A percentile compares a stretch with the other conserved stretches of the same genome.
These are phyloP conservation scores for Coemansia sp. DNA, from an alignment of 192 early-diverging fungal genomes.

Conservation along the genomic window DNA sequence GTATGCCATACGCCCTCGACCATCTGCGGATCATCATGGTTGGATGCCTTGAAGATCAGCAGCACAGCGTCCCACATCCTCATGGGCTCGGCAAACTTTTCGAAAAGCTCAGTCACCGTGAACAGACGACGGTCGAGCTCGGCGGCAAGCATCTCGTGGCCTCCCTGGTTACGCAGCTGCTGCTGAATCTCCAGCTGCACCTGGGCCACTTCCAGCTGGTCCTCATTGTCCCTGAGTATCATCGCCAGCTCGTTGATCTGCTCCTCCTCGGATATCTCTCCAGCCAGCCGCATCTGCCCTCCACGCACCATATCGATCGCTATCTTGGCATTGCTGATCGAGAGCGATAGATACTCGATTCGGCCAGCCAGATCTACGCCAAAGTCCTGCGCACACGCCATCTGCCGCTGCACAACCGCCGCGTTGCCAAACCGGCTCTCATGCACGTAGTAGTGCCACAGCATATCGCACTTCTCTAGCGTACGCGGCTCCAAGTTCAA, in stretches of 20 bases:
- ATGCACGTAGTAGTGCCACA: slow-evolving; percentile 69
- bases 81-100: slow-evolving; percentile 55
- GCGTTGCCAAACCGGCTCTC: slow-evolving; percentile 57
- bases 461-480: slow-evolving; percentile 55
- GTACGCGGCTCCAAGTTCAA: slow-evolving; percentile 55
- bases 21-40: slow-evolving; percentile 48
- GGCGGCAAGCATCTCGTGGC: slow-evolving; percentile 11
- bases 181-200: slow-evolving; percentile 56
- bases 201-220: slow-evolving; percentile 60
- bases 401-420: slow-evolving; percentile 54
- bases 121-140: slow-evolving; percentile 29
- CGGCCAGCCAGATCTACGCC: slow-evolving; percentile 41
- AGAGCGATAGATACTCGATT: slow-evolving; percentile 63
- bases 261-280: slow-evolving; percentile 23
- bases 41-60: slow-evolving; percentile 58
- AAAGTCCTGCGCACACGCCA: slow-evolving; percentile 41
- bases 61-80: slow-evolving; percentile 53
- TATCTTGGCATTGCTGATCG: slow-evolving; percentile 64
- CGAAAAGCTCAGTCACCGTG: slow-evolving; percentile 51
- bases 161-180: slow-evolving; percentile 13
- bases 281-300: neutral
- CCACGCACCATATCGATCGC: slow-evolving; percentile 41
- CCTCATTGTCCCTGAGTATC: slow-evolving; percentile 56
- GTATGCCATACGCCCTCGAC: slow-evolving; percentile 36
- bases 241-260: slow-evolving; percentile 43